phyloP scores from a whole-genome alignment of 2,329 filamentous ascomycete genomes.

The Claviceps africana region DNA sequence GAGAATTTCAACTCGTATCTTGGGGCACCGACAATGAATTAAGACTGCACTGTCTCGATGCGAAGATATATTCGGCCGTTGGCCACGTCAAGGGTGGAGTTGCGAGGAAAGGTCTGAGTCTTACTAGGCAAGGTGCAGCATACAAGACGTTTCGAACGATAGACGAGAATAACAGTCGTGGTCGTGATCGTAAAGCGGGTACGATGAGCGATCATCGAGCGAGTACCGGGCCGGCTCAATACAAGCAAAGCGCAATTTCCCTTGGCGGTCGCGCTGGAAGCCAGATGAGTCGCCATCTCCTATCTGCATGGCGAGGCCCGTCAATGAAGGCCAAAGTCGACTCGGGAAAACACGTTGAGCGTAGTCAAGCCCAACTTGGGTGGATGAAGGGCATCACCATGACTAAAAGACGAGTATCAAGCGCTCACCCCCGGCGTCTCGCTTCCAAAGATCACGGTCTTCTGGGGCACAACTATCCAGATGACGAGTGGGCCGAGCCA shows the following conservation, averaged over 20 bases:
- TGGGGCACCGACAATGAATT: constrained; percentile 83
- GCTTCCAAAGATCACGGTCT: constrained; percentile 38
- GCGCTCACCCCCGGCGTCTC: constrained; percentile 27
- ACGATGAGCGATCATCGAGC: constrained; percentile 49
- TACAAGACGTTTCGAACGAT: constrained; percentile 78
- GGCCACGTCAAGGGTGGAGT: constrained; percentile 58
- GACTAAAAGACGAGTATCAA: constrained; percentile 37
- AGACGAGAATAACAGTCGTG: constrained; percentile 41
- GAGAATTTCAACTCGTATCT: constrained; percentile 85
- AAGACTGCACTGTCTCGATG: constrained; percentile 59
- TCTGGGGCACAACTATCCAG: constrained; percentile 36
- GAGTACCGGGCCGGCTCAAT: constrained; percentile 25
- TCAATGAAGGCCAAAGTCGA: constrained; percentile 44
- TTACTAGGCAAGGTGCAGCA: constrained; percentile 69
- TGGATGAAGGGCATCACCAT: constrained; percentile 59
- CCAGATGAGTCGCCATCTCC: constrained; percentile 16
- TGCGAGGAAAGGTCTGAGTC: constrained; percentile 48
- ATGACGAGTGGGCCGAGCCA: constrained; percentile 45
- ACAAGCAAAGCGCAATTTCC: constrained; percentile 30
- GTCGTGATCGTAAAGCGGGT: constrained; percentile 36
- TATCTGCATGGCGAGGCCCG: constrained; percentile 36
- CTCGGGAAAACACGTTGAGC: constrained; percentile 27
- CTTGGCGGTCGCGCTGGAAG: constrained; percentile 27
- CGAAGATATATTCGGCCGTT: constrained; percentile 49
- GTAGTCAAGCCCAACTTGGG: constrained; percentile 44